Evolutionary conservation across 352 stramenopile species (phyloP).

Genomic region (Pythium periplocum): DNA sequence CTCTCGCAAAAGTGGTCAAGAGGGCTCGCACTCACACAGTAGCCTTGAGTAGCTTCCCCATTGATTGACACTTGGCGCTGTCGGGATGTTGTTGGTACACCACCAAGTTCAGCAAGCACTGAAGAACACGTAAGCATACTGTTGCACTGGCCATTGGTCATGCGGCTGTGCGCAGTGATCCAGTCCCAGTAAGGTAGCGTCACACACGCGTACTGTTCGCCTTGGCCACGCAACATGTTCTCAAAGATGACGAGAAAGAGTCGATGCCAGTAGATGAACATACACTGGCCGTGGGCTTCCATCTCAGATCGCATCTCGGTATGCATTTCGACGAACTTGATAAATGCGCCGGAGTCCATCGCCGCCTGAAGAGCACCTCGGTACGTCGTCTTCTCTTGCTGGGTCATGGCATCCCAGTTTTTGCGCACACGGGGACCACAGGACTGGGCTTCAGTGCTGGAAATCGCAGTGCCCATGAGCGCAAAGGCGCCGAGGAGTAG

Average conservation of each 20-base stretch:
- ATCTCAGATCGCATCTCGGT: slow-evolving; percentile 32
- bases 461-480: background rate
- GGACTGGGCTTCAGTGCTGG: background rate
- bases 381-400: slow-evolving; percentile 55
- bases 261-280: slow-evolving; percentile 67
- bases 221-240: slow-evolving; percentile 66
- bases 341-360: slow-evolving; percentile 21
- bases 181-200: slow-evolving; percentile 82
- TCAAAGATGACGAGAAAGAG: slow-evolving; percentile 67
- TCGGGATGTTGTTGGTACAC: background rate
- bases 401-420: slow-evolving; percentile 35
- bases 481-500: slow-evolving; percentile 7
- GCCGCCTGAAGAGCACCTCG: slow-evolving; percentile 37
- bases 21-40: slow-evolving; percentile 15
- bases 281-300: slow-evolving; percentile 29
- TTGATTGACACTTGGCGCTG: slow-evolving; percentile 14
- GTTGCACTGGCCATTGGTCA: slow-evolving; percentile 25
- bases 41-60: slow-evolving; percentile 7
- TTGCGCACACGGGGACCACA: slow-evolving; percentile 46
- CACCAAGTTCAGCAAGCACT: slow-evolving; percentile 60
- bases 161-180: slow-evolving; percentile 54
- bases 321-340: slow-evolving; percentile 44
- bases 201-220: slow-evolving; percentile 47
- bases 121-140: slow-evolving; percentile 48
- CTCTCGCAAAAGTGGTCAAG: slow-evolving; percentile 51